These are phyloP conservation scores for Protoeuglena noctilucae DNA, from an alignment of 139 green algal species.

Conservation along the genomic window DNA sequence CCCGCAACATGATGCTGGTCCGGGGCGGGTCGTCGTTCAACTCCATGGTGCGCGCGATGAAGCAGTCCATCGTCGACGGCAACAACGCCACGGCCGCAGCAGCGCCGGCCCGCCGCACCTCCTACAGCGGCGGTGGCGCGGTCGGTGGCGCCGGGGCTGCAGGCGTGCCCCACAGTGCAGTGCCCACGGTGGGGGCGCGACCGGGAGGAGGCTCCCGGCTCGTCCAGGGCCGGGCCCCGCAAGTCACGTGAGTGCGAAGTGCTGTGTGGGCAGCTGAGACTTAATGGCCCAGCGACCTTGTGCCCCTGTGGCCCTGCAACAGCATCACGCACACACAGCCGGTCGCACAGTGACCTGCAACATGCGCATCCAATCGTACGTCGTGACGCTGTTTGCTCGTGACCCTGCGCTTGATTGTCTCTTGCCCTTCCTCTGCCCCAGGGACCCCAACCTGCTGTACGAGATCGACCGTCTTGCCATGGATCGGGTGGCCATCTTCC, in stretches of 20 bases:
- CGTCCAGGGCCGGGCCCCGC: background rate
- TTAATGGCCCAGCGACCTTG: too few species aligned
- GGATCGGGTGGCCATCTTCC: conserved; percentile 58
- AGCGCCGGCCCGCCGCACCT: background rate
- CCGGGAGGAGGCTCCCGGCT: conserved; percentile 7
- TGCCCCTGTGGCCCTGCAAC: too few species aligned
- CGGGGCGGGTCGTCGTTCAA: conserved; percentile 71
- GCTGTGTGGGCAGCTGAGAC: background rate
- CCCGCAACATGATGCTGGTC: conserved; percentile 70
- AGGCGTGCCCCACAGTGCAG: conserved; percentile 2
- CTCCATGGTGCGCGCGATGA: conserved; percentile 63
- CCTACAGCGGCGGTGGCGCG: background rate
- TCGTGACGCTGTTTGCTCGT: background rate
- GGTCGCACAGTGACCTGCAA: too few species aligned
- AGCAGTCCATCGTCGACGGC: conserved; percentile 61
- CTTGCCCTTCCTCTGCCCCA: too few species aligned
- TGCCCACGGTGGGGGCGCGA: background rate
- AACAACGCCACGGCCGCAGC: too few species aligned
- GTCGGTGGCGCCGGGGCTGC: too few species aligned
- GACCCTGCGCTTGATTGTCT: background rate
- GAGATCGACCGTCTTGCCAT: conserved; percentile 54
- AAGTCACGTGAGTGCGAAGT: background rate
- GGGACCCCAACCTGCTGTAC: conserved; percentile 32
- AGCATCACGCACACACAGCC: too few species aligned
- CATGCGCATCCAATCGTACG: too few species aligned